phyloP scores from a whole-genome alignment of 495 filamentous ascomycete genomes.

The Massariosphaeria phaeospora region DNA sequence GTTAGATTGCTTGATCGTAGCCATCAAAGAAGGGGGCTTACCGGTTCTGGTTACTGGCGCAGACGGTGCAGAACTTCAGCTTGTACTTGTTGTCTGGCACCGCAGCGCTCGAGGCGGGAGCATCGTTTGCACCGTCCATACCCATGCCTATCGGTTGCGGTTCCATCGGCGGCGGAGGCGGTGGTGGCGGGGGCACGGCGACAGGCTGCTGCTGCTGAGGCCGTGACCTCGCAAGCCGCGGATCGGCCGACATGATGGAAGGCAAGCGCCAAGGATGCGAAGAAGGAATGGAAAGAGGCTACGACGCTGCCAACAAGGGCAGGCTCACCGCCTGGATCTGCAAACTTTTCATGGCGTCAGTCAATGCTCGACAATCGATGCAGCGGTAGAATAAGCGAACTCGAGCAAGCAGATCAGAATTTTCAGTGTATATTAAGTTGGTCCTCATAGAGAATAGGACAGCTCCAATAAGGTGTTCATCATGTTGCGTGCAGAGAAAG shows the following conservation, averaged over 20 bases:
- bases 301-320: neutral
- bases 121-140: slow-evolving; percentile 45
- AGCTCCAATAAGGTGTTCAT: slow-evolving; percentile 93
- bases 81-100: slow-evolving; percentile 51
- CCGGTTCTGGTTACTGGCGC: slow-evolving; percentile 94
- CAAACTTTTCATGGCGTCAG: slow-evolving; percentile 24
- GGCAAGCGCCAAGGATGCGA: neutral
- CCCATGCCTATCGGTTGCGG: slow-evolving; percentile 29
- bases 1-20: slow-evolving; percentile 11
- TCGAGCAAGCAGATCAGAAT: slow-evolving; percentile 35
- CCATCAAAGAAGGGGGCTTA: slow-evolving; percentile 40
- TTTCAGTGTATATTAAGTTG: slow-evolving; percentile 46
- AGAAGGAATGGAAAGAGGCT: neutral
- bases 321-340: neutral
- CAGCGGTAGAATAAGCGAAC: slow-evolving; percentile 2
- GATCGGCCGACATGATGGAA: slow-evolving; percentile 52
- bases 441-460: slow-evolving; percentile 63
- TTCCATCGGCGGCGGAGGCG: slow-evolving; percentile 51
- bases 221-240: slow-evolving; percentile 47
- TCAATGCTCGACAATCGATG: neutral
- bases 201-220: slow-evolving; percentile 37
- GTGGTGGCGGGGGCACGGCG: slow-evolving; percentile 44
- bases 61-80: slow-evolving; percentile 96
- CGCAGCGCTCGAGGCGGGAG: slow-evolving; percentile 39
- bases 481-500: slow-evolving; percentile 39